A percentile compares a stretch with the other conserved stretches of the same genome.
Evolutionary conservation across 2,329 filamentous ascomycete genomes (phyloP).

Genomic region (Cadophora sp.): DNA sequence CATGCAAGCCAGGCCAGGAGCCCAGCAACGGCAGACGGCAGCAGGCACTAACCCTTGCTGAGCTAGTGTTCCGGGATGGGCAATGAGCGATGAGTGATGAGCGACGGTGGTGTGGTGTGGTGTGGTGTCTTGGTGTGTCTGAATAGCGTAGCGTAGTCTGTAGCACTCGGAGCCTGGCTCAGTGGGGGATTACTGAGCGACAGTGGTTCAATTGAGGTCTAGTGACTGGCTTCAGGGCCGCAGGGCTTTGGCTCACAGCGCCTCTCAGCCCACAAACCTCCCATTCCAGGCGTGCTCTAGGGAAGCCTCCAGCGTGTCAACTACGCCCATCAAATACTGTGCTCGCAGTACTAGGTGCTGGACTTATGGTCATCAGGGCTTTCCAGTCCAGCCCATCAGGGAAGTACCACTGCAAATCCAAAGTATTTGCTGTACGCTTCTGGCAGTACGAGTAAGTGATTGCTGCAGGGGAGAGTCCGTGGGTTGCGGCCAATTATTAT

Average conservation of each 20-base stretch:
- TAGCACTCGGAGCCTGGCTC: slow-evolving; percentile 6
- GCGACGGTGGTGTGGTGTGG: not conserved
- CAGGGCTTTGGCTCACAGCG: slow-evolving; percentile 9
- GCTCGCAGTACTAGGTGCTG: not conserved
- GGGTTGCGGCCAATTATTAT: slow-evolving; percentile 2
- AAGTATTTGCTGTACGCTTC: not conserved
- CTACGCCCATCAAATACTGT: not conserved
- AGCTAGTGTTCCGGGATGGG: not conserved
- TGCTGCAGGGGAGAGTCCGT: slow-evolving; percentile 2
- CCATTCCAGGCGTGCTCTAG: not conserved
- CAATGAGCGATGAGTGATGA: not conserved
- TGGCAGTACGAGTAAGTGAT: not conserved
- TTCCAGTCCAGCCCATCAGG: too few relatives aligned
- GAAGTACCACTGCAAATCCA: too few relatives aligned
- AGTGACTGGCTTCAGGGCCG: not conserved
- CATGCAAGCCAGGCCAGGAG: not conserved
- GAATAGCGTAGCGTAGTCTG: slow-evolving; percentile 11
- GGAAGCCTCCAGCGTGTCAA: not conserved
- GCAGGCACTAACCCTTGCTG: not conserved
- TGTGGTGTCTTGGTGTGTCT: not conserved
- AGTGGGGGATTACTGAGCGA: slow-evolving; percentile 5
- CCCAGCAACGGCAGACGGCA: slow-evolving; percentile 11
- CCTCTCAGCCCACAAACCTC: not conserved
- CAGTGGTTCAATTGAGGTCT: slow-evolving; percentile 5
- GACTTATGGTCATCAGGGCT: not conserved